Base-by-base conservation (phyloP, 2,329 filamentous ascomycete genomes). In the Fusarium sp. region DNA sequence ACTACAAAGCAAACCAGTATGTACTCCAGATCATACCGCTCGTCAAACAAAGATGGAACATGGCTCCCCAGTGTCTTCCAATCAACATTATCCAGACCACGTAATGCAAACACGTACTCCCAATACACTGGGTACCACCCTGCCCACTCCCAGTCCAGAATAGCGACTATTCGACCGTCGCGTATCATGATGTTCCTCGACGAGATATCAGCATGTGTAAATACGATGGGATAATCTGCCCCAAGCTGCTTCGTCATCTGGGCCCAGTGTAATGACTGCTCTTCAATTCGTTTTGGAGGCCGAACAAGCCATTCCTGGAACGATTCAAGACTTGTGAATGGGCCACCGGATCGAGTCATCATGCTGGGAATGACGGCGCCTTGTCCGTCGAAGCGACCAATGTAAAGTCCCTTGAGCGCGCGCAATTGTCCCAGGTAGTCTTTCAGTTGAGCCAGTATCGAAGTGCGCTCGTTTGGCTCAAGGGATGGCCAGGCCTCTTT, bases 251-350 rank as follows among this genome's bases (percentile, higher is more conserved):
- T 63, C 2, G 76, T 78, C 24, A 78, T 75, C 57, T 78, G 69
- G 38, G 72, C 54, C 70, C 75, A 78, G 44, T 73, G 71, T 24
- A 78, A 61, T 0, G 71, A 73, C 60, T 75, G 39, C 11, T 59
- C 31, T 12, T 45, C 9, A 16, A 44, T n/a, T 12, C 75, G 55
- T 26, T 68, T 69, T 4, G 67, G 65, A 4, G 76, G 75, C n/a
- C 33, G 61, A 42, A 72, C 72, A 22, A 79, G 73, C 77, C 75
- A 79, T 16, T 73, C 60, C 20, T 77, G 76, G 6, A 79, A 73
- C 28, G 68, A 67, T 3, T 39, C 24, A 9, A 73, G n/a, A n/a
- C n/a, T 74, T 13, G 45, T 20, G 35, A 79, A 79, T 2, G 76
- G 74, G 3, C 72, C 71, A 11, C 73, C 73, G 1, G 71, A 72